Evolutionary conservation across 2,329 filamentous ascomycete genomes (phyloP).

Genomic region (Diplodia seriata): DNA sequence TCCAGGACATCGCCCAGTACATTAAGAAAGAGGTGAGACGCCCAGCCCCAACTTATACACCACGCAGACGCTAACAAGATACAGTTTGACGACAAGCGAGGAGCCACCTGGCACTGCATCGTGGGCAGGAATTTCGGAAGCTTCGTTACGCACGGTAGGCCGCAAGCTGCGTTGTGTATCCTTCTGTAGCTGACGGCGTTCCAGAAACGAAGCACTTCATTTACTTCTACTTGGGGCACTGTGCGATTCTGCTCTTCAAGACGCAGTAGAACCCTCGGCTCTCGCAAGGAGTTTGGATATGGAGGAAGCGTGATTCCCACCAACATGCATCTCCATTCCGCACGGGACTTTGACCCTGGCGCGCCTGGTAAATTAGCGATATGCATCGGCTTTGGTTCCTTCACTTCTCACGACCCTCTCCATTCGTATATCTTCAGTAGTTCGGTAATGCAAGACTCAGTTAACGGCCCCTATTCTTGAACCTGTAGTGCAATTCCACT

Average conservation of each 20-base stretch:
- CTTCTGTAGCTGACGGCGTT: slow-evolving; percentile 36
- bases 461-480: neutral
- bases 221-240: slow-evolving; percentile 99
- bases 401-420: slow-evolving; percentile 13
- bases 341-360: slow-evolving; percentile 1
- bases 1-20: slow-evolving; percentile 89
- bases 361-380: slow-evolving; percentile 12
- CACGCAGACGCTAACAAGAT: slow-evolving; percentile 35
- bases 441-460: slow-evolving; percentile 25
- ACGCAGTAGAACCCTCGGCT: slow-evolving; percentile 71
- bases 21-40: slow-evolving; percentile 84
- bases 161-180: neutral
- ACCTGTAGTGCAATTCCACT: neutral
- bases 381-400: slow-evolving; percentile 21
- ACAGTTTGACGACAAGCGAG: slow-evolving; percentile 95
- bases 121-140: slow-evolving; percentile 98
- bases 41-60: neutral
- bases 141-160: slow-evolving; percentile 94
- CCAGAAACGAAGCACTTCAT: slow-evolving; percentile 99
- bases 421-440: slow-evolving; percentile 22
- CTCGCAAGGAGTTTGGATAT: slow-evolving; percentile 16
- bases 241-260: slow-evolving; percentile 98
- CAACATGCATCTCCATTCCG: slow-evolving; percentile 5
- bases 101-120: slow-evolving; percentile 99
- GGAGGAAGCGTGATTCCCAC: slow-evolving; percentile 14